Base-by-base conservation (phyloP, 768 basidiomycete species). In the Mycena metata region DNA sequence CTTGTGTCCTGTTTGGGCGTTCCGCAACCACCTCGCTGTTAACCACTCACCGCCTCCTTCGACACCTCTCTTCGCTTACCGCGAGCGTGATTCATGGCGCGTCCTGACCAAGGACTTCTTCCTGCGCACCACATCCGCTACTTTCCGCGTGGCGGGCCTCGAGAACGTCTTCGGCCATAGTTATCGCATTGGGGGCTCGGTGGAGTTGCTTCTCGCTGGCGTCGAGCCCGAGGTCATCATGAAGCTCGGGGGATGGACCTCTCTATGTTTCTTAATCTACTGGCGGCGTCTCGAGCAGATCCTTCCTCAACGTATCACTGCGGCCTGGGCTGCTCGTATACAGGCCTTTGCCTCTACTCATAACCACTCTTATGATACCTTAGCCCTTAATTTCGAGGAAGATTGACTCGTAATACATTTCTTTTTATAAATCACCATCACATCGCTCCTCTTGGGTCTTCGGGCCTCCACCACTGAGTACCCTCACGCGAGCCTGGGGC, bases 171-270 rank as follows among this genome's bases (percentile, higher is more conserved):
- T 56, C 21, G 64, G 64, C 6, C 64, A 65, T 46, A 65, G 64
- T 24, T 65, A 47, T n/a, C 64, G 64, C 17, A 65, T 65, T 30
- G 64, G 64, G 2, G 64, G 64, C 33, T 55, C 64, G 3, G 16
- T 56, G 13, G 55, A 55, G 24, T 30, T 65, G 1, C 47, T 65
- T 4, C 8, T 47, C 12, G 55, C 43, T 2, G 64, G 64, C 6
- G 64, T 65, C 26, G 58, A 23, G 13, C 58, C 45, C 3, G 58
- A 60, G 26, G 21, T 60, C 7, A 60, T 60, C 17, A 60, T 60
- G 58, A 60, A 60, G n/a, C 43, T 60, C 26, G 58, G 58, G 19
- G 57, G 58, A 7, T 60, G 58, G 58, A 43, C 43, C 8, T 60
- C 58, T 19, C 58, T 60, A 17, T 60, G 58, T 12, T 60, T 60